Evolutionary conservation across 2,329 filamentous ascomycete species (phyloP).

Genomic region (Sarocladium strictum): DNA sequence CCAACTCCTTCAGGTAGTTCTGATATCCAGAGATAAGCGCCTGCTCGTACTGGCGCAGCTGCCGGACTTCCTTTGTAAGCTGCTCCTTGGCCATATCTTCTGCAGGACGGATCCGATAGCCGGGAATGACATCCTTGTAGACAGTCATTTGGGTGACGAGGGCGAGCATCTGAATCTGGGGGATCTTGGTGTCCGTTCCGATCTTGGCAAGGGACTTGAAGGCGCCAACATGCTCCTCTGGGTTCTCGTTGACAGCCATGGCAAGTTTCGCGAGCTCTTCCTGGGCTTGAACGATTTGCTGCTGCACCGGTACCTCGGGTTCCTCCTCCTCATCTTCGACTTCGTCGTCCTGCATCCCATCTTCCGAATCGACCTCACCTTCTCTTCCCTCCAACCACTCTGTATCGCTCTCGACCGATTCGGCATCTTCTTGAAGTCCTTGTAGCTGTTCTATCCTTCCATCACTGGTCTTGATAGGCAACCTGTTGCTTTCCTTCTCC

Average conservation of each 20-base stretch:
- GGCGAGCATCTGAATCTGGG: slow-evolving; percentile 76
- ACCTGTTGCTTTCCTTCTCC: slow-evolving; percentile 58
- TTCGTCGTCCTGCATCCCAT: slow-evolving; percentile 32
- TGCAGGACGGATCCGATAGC: slow-evolving; percentile 83
- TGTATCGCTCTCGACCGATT: slow-evolving; percentile 51
- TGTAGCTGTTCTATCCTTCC: slow-evolving; percentile 61
- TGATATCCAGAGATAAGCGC: slow-evolving; percentile 81
- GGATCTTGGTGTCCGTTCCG: slow-evolving; percentile 56
- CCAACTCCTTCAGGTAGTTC: slow-evolving; percentile 71
- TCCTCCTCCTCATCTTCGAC: slow-evolving; percentile 43
- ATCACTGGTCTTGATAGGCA: slow-evolving; percentile 83
- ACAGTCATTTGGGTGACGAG: slow-evolving; percentile 82
- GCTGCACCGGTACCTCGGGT: slow-evolving; percentile 63
- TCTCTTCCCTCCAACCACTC: slow-evolving; percentile 59
- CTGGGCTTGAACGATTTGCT: slow-evolving; percentile 82
- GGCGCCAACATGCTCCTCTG: slow-evolving; percentile 78
- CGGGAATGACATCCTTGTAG: slow-evolving; percentile 94
- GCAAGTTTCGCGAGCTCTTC: slow-evolving; percentile 87
- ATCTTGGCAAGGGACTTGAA: slow-evolving; percentile 75
- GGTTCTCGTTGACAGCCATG: slow-evolving; percentile 77
- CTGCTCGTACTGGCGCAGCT: slow-evolving; percentile 79
- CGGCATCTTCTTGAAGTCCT: slow-evolving; percentile 50
- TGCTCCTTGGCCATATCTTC: slow-evolving; percentile 73
- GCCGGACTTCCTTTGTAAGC: slow-evolving; percentile 85
- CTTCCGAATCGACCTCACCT: slow-evolving; percentile 44